Evolutionary conservation across 2,329 filamentous ascomycete species (phyloP).

Genomic region (Xylaria sp.): DNA sequence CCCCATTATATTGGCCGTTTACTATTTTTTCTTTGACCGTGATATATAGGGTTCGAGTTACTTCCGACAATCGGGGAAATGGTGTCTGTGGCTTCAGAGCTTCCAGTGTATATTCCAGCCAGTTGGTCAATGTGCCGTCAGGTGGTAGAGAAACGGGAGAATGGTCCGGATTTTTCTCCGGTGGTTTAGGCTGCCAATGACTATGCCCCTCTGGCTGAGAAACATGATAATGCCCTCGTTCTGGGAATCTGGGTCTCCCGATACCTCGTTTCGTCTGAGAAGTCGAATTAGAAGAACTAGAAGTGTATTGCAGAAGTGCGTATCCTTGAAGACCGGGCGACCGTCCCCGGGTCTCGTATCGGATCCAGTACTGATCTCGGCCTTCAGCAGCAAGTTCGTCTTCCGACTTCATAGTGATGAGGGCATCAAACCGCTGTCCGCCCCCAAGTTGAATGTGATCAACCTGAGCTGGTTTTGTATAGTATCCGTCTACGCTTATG

Average conservation of each 20-base stretch:
- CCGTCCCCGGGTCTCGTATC: conserved; percentile 63
- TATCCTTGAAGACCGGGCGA: conserved; percentile 59
- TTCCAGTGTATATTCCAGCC: conserved; percentile 61
- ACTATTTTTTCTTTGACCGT: conserved; percentile 56
- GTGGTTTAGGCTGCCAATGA: conserved; percentile 16
- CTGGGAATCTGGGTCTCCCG: background rate
- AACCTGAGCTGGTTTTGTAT: conserved; percentile 60
- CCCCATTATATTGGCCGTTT: conserved; percentile 48
- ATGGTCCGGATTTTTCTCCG: conserved; percentile 46
- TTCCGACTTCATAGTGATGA: conserved; percentile 64
- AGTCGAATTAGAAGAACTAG: conserved; percentile 34
- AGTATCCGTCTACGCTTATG: conserved; percentile 69
- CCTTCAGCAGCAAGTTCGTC: conserved; percentile 55
- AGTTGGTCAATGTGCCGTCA: conserved; percentile 50
- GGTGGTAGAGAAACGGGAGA: conserved; percentile 52
- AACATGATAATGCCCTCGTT: background rate
- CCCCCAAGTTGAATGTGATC: conserved; percentile 65
- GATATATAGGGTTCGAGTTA: conserved; percentile 62
- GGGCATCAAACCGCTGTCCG: conserved; percentile 70
- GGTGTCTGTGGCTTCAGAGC: conserved; percentile 47
- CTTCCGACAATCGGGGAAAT: conserved; percentile 58
- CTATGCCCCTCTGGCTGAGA: background rate
- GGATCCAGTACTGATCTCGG: conserved; percentile 58
- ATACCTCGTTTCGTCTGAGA: conserved; percentile 11
- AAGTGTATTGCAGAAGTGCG: conserved; percentile 60